Evolutionary conservation across 805 yeast genomes (phyloP), one percentile per base, ranked within the genome.

Genomic region (Brettanomyces nanus): DNA sequence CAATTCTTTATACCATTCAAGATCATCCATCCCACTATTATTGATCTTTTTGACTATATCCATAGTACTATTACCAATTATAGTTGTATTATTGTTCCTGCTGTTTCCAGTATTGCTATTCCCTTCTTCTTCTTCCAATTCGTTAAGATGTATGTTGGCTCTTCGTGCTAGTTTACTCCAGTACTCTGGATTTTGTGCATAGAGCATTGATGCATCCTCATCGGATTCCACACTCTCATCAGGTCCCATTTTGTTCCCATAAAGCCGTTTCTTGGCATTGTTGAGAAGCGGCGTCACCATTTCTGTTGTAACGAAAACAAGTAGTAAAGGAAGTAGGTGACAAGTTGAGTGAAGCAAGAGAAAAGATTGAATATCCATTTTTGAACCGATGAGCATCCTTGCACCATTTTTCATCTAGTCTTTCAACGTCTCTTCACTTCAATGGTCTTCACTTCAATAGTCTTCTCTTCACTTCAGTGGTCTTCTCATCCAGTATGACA

Each of bases 1-100:
- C 40, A 66, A 39, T 3, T 56, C 47, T 13, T 49, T 44, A 39
- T 62, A 57, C 72, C 71, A 66, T 5, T 44, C 40, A 21, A 54
- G 40, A 10, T 50, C 50, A 19, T 14, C 26, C 26, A 9, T 11
- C n/a, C n/a, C n/a, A 23, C 10, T 9, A 9, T 23, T 11, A 11
- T 23, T 23, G 15, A 30, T 15, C 10, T 11, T 6, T 23, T 15
- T 23, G 19, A 15, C 29, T 6, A 30, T 5, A 11, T 3, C 33
- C 17, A 6, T 20, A 30, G 6, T 30, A 15, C 19, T 30, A 11
- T 18, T 11, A 9, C 19, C 11, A 3, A 19, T 3, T 6, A 11
- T 10, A 15, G 17, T 30, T 15, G 14, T 15, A n/a, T 15, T 15
- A 9, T 13, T n/a, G 19, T 5, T 30, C 19, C 10, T 26, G 20